Evolutionary conservation across 139 green algal species (phyloP), one percentile per base, ranked within the genome.

Genomic region (Desmodesmus armatus): DNA sequence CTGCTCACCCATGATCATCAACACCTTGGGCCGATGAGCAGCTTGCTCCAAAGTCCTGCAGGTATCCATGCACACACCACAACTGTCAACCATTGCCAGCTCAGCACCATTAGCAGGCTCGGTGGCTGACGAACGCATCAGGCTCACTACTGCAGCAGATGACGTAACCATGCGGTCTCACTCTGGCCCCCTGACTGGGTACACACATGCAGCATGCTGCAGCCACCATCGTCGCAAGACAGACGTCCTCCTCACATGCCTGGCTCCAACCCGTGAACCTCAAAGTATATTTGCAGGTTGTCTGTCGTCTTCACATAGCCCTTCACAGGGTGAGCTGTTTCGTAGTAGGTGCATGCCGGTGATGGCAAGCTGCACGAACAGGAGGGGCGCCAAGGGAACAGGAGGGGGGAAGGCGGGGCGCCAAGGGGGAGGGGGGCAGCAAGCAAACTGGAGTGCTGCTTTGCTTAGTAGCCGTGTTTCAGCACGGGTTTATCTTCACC

Each of bases 1-100:
- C n/a, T n/a, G 37, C 78, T 73, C 60, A 84, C 78, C 78, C 78
- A 84, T 84, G 19, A 84, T 75, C 78, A 84, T 84, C 1, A 84
- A 41, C 44, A 84, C 78, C 78, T 77, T 84, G 66, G 78, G 78
- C 37, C 39, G 23, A 29, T 82, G 53, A n/a, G 71, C 35, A n/a
- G 76, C 62, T 21, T 82, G 41, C 25, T 82, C 53, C 37, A 82
- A 25, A 9, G 9, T 72, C 55, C 76, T 82, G 76, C 76, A 71
- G 15, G 23, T n/a, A 40, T n/a, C n/a, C n/a, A n/a, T n/a, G n/a
- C n/a, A n/a, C 7, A 74, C 35, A 74, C 6, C 15, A 37, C 13
- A 25, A 7, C 41, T 43, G 69, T 41, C 27, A 40, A 41, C 6
- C 5, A 60, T n/a, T n/a, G n/a, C n/a, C n/a, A n/a, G n/a, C n/a